Evolutionary conservation across 345 rosid species (phyloP), one percentile per base, ranked within the genome.

Genomic region (Eucalyptus marginata): DNA sequence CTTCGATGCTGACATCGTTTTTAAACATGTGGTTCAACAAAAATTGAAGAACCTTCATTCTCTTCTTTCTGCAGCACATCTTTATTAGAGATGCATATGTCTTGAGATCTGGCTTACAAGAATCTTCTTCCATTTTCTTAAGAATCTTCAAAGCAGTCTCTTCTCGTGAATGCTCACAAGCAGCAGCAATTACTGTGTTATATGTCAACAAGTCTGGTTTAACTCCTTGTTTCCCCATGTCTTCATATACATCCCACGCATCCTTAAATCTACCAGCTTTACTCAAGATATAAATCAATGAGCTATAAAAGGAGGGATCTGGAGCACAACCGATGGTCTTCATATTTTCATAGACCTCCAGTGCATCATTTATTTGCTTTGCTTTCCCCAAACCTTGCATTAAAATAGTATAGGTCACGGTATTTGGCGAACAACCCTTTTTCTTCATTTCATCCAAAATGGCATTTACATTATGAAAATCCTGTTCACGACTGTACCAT

Each of bases 311-410:
- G 33, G 93, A 88, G 88, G 96, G 52, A 91, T 96, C 99, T 3
- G 94, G 96, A 52, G 93, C 90, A 92, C 96, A 96, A 17, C 94
- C 95, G 16, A 93, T 88, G 81, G 88, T 92, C 90, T 96, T 96
- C 98, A 96, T 96, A 91, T 81, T 93, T 93, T 95, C 95, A 87
- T 95, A 96, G 8, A 97, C 91, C 87, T 92, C 95, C 91, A 96
- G 88, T 40, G 96, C 98, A 90, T 93, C 95, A 54, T 90, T 91
- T 89, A 95, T 90, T 89, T 94, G 96, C 91, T 91, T 95, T 59
- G 96, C 93, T 90, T 95, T 96, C 14, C 98, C 99, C 87, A 94
- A 89, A 89, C 94, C 95, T 90, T 93, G 98, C 96, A 96, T 94
- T 87, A 93, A 64, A 54, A 95, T 94, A 8, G 98, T 97, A 59